Base-by-base conservation (phyloP, 345 rosid genomes). In the Lepidium africanum region DNA sequence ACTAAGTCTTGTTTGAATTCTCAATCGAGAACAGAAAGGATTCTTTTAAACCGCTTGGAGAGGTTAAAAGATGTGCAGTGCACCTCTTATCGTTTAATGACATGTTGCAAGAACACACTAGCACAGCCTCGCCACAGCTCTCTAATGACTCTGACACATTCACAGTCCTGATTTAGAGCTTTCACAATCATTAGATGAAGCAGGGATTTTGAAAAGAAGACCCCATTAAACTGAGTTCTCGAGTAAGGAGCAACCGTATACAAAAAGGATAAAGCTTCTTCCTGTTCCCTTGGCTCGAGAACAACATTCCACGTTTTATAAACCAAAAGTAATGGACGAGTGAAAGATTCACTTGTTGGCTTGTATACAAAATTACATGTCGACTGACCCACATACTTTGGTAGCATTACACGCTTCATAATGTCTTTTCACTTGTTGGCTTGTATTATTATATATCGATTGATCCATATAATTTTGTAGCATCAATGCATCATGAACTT, bases 21-120 rank as follows among this genome's bases (percentile, higher is more conserved):
- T 51, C 73, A 15, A 6, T 74, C 35, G 63, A 73, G 14, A 59
- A 66, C 68, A 42, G 49, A 15, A 6, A 12, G 36, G 67, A 35
- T 42, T 74, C 69, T 59, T 43, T 33, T 36, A 45, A 61, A 35
- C 19, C 37, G 7, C 38, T 36, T 27, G 73, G 33, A 67, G 43
- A 37, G 69, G 42, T 74, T 46, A 74, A 45, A 43, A 74, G 67
- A 60, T 74, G 63, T 17, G 73, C 58, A 0, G 73, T 67, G 54
- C 73, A 67, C 63, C 73, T 74, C 56, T 60, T 59, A 41, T 23
- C 77, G 9, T 30, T 43, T 10, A 30, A 59, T 53, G 63, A 74
- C 68, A 67, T 74, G 77, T 35, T 60, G 30, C 62, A 67, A 51
- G 73, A 59, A 63, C 58, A 13, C 10, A 21, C 12, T 23, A 14